Evolutionary conservation across 2,329 filamentous ascomycete genomes (phyloP), one percentile per base, ranked within the genome.

Genomic region (Bretziella fagacearum): DNA sequence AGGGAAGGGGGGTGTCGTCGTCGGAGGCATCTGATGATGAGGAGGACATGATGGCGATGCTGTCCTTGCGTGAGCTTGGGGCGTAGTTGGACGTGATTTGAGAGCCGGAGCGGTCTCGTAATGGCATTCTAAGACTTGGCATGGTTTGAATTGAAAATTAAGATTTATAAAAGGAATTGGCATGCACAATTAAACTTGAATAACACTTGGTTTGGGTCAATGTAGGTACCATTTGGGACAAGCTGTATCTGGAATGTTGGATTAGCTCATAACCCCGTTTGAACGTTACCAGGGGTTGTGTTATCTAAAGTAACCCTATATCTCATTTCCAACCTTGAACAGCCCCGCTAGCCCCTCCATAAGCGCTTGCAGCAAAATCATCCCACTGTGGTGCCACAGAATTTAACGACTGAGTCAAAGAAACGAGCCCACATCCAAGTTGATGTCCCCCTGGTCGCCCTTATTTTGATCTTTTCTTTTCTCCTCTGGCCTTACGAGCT

Each of bases 1-100:
- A 96, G 10, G 91, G 91, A 4, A 96, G 77, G 17, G 78, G 77
- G 55, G 75, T 70, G 55, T 81, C 76, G 49, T 59, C 55, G 30
- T 48, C 33, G 50, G 58, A 54, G 18, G 55, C 53, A 36, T 57
- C 58, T 45, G 57, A 58, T 3, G 60, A 62, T 11, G 48, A 48
- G 17, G 42, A 42, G n/a, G 46, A 48, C 22, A 37, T 18, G 30
- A 48, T 36, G 25, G 42, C 46, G 22, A 46, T 27, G 35, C 41
- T 48, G 42, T 29, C 46, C 11, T 48, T 48, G 29, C 46, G 42
- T 17, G 36, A 47, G 15, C 27, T 33, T 4, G 29, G 30, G 22
- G 44, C 30, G 46, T 46, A 48, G 25, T 48, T 32, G 6, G 46
- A 48, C 18, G 49, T 46, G 13, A 46, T 39, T 27, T 44, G 43